These are phyloP conservation scores for Cadophora sp. DNA, from an alignment of 2,329 filamentous ascomycete species.

Conservation along the genomic window DNA sequence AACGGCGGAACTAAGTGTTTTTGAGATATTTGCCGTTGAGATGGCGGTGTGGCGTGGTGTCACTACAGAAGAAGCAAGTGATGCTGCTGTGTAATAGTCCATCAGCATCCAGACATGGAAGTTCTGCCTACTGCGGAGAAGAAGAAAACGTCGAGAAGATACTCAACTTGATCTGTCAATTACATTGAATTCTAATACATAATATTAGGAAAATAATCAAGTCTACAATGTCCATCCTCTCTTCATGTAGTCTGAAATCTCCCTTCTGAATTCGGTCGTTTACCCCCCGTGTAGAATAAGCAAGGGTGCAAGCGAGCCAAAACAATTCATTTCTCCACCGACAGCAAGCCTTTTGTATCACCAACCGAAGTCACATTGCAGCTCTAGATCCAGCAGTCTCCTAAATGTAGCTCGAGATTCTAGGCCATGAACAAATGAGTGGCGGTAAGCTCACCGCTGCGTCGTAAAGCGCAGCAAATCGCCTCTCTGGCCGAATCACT, in stretches of 20 bases:
- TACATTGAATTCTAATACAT: too few species aligned
- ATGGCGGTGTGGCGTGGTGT: neutral
- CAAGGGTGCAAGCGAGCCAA: neutral
- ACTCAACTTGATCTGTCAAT: neutral
- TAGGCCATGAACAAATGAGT: neutral
- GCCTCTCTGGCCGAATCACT: too few species aligned
- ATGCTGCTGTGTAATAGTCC: neutral
- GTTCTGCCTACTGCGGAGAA: too few species aligned
- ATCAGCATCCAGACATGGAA: neutral
- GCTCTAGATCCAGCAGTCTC: neutral
- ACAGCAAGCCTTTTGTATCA: neutral
- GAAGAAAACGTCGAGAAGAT: too few species aligned
- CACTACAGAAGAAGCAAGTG: neutral
- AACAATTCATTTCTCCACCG: neutral
- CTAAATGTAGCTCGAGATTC: neutral
- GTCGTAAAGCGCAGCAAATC: neutral
- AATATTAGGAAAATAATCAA: too few species aligned
- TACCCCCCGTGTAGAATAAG: neutral
- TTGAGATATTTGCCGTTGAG: neutral
- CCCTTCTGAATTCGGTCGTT: neutral
- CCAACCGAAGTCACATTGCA: neutral
- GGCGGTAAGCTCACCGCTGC: conserved; percentile 1
- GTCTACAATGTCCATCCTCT: too few species aligned
- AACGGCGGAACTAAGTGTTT: neutral
- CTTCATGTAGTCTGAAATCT: too few species aligned